Evolutionary conservation across 2,329 filamentous ascomycete species (phyloP).

Genomic region (Epicoccum sorghinum): DNA sequence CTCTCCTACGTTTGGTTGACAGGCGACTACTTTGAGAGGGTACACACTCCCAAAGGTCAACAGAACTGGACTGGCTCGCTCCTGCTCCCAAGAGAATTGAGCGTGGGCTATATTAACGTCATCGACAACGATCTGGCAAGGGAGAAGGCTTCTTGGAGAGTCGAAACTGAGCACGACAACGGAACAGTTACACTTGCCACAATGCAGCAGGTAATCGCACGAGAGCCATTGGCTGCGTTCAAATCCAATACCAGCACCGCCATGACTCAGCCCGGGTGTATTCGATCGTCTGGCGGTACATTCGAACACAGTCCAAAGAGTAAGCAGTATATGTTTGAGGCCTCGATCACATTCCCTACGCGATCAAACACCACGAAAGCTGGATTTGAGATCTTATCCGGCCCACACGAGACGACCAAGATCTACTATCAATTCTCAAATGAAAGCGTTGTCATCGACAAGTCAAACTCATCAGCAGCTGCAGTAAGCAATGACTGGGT

Average conservation of each 20-base stretch:
- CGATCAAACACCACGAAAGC: constrained; percentile 47
- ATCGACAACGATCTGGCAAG: constrained; percentile 50
- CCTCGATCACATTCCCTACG: constrained; percentile 48
- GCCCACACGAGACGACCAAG: constrained; percentile 49
- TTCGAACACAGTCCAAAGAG: constrained; percentile 32
- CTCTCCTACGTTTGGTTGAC: constrained; percentile 53
- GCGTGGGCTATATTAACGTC: constrained; percentile 51
- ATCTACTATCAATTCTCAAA: constrained; percentile 56
- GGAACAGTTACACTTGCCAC: constrained; percentile 48
- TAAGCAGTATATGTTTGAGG: constrained; percentile 51
- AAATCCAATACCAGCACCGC: constrained; percentile 29
- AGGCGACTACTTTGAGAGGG: constrained; percentile 51
- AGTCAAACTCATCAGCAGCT: constrained; percentile 51
- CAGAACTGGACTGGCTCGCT: constrained; percentile 55
- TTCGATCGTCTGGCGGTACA: constrained; percentile 8
- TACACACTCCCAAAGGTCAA: constrained; percentile 48
- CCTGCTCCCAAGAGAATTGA: constrained; percentile 52
- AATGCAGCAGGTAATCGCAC: constrained; percentile 48
- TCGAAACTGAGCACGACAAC: constrained; percentile 34
- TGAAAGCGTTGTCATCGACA: constrained; percentile 52
- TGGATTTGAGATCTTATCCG: constrained; percentile 52
- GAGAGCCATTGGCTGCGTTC: constrained; percentile 46
- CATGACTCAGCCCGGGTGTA: constrained; percentile 21
- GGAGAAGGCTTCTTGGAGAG: constrained; percentile 51
- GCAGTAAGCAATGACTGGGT: constrained; percentile 49